Percentiles rank a stretch among this genome's conserved stretches.
phyloP scores from a whole-genome alignment of 2,329 filamentous ascomycete species.

The Lachnellula cervina region DNA sequence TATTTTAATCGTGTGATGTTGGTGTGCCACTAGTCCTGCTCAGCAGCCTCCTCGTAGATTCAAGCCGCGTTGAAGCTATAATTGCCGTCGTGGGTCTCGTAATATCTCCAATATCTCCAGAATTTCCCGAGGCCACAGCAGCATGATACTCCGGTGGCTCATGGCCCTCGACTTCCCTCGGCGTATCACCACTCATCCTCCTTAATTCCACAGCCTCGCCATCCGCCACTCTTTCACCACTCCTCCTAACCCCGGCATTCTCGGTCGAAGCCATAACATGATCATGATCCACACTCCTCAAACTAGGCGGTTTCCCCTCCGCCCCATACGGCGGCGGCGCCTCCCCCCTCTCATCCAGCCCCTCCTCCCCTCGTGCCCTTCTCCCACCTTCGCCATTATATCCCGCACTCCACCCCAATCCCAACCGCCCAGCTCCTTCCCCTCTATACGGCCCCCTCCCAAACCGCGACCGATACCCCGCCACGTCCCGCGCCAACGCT shows the following conservation, averaged over 20 bases:
- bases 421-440: too few relatives aligned
- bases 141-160: conserved; percentile 24
- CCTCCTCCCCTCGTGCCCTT: conserved; percentile 39
- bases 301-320: conserved; percentile 27
- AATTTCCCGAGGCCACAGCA: conserved; percentile 4
- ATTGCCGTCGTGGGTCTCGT: conserved; percentile 15
- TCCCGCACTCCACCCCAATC: conserved; percentile 10
- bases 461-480: conserved; percentile 15
- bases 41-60: conserved; percentile 11
- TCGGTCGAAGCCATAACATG: not conserved
- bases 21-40: conserved; percentile 1
- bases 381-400: conserved; percentile 5
- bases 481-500: conserved; percentile 29
- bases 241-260: not conserved
- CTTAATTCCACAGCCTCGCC: conserved; percentile 14
- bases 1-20: not conserved
- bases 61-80: conserved; percentile 8
- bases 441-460: not conserved
- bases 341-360: conserved; percentile 59
- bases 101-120: conserved; percentile 6
- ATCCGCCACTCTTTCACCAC: not conserved
- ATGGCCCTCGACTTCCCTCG: not conserved
- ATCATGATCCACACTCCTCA: conserved; percentile 10
- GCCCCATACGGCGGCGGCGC: conserved; percentile 57
- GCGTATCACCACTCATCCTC: conserved; percentile 2